phyloP scores from a whole-genome alignment of 345 rosid genomes.

The Kernera saxatilis region DNA sequence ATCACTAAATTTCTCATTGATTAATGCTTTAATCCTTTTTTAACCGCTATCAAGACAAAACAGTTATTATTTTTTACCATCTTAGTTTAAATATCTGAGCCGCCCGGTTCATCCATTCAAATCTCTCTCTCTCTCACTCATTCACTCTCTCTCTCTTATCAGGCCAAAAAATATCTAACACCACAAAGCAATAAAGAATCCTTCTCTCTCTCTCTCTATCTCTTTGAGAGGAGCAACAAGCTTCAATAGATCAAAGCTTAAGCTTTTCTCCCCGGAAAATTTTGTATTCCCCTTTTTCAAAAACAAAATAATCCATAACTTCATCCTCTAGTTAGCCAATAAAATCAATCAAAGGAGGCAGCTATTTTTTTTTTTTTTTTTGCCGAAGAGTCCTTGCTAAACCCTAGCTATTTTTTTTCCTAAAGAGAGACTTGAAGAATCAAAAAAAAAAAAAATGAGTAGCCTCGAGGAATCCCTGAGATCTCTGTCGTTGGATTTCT shows the following conservation, averaged over 20 bases:
- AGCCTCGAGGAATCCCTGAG: conserved; percentile 73
- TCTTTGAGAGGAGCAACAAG: conserved; percentile 1
- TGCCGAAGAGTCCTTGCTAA: background rate
- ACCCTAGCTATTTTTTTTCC: conserved; percentile 22
- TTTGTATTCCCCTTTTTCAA: background rate
- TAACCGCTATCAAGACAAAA: background rate
- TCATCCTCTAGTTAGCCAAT: background rate
- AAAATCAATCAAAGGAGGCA: background rate
- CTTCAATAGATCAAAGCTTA: conserved; percentile 13
- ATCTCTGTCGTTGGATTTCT: conserved; percentile 87
- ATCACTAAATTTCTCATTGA: background rate
- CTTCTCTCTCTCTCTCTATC: conserved; percentile 34
- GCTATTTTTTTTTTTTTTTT: background rate
- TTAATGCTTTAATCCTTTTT: background rate
- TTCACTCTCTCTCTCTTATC: conserved; percentile 27
- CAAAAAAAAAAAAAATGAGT: conserved; percentile 20
- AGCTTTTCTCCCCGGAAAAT: background rate
- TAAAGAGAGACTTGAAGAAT: background rate
- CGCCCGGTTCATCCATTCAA: conserved; percentile 81
- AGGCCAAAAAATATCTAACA: conserved; percentile 42
- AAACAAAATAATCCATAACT: background rate
- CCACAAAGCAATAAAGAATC: conserved; percentile 41
- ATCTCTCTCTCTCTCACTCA: conserved; percentile 15
- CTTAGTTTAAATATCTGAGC: conserved; percentile 58
- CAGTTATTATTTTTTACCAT: conserved; percentile 6